Percentiles rank a stretch among this genome's conserved stretches.
phyloP scores from a whole-genome alignment of 495 filamentous ascomycete genomes.

The Aspergillus avenaceus region DNA sequence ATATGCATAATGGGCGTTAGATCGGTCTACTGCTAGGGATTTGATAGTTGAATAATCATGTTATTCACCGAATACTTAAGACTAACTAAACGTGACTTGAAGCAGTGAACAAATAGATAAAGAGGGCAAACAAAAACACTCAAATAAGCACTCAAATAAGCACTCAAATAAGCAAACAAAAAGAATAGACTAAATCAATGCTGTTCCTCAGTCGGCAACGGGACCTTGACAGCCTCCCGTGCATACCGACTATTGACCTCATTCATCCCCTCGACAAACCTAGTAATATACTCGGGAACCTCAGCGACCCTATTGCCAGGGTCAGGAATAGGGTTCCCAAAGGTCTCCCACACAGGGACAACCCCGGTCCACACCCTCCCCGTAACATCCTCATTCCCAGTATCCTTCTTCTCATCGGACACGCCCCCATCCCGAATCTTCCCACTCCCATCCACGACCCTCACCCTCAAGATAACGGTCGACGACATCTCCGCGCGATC shows the following conservation, averaged over 20 bases:
- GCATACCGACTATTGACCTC: constrained; percentile 49
- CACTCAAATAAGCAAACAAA: too few species aligned
- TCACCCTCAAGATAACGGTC: constrained; percentile 70
- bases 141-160: too few species aligned
- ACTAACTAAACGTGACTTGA: too few species aligned
- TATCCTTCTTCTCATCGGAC: constrained; percentile 67
- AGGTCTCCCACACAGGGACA: constrained; percentile 63
- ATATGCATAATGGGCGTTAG: too few species aligned
- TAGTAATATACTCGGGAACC: constrained; percentile 60
- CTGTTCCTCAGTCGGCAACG: constrained; percentile 35
- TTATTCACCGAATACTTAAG: too few species aligned
- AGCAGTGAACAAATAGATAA: too few species aligned
- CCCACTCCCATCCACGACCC: constrained; percentile 66
- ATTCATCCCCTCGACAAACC: constrained; percentile 55
- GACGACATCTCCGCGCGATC: constrained; percentile 70
- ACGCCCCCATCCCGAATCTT: constrained; percentile 71
- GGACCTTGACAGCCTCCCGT: constrained; percentile 34
- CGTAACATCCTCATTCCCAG: constrained; percentile 54
- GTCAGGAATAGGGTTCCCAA: constrained; percentile 68
- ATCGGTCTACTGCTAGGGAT: too few species aligned
- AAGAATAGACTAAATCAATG: constrained; percentile 17
- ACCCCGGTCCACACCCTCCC: constrained; percentile 75
- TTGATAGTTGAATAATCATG: too few species aligned
- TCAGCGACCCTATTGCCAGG: constrained; percentile 54
- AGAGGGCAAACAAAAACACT: too few species aligned